Base-by-base conservation (phyloP, 768 basidiomycete species). In the Hortiboletus flavorubellus region DNA sequence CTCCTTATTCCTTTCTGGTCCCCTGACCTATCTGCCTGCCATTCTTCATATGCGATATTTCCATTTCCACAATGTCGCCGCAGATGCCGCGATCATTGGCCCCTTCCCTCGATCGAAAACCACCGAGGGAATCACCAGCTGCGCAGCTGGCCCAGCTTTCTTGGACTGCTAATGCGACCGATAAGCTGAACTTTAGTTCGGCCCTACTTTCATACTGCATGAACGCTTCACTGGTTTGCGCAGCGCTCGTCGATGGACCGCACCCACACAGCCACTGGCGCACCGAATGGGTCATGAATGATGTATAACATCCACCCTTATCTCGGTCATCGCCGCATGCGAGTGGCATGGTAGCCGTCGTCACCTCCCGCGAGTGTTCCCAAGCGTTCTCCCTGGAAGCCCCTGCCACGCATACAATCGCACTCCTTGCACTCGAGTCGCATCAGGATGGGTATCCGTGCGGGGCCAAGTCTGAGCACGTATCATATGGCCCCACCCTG, bases 331-430 rank as follows among this genome's bases (percentile, higher is more conserved):
- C 58, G 54, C 58, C 61, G 54, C 34, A 31, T 30, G 15, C 45
- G 34, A 29, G 30, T 39, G 3, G 9, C 35, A 21, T 33, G 7
- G 10, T n/a, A 14, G 31, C 40, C 11, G 16, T 35, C 12, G 6
- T 21, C 16, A 35, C 59, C 29, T 64, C 64, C 65, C 64, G 65
- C 64, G 64, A 65, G n/a, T 9, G 43, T 61, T 49, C 48, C 18
- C 48, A 21, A 35, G 9, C 37, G 5, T 39, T 56, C 18, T 43
- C 16, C 23, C 4, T 60, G 38, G 23, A 35, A 38, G 26, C 18
- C 12, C 46, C 15, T 46, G 44, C 55, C n/a, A 46, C 40, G 3
- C 31, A 31, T 21, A 38, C 4, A 45, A 40, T 8, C n/a, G 11
- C 9, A 18, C 30, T 5, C 31, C 43, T 29, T 12, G 10, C 14